Base-by-base conservation (phyloP, 2,329 filamentous ascomycete genomes). In the Fusarium pseudonygamai region DNA sequence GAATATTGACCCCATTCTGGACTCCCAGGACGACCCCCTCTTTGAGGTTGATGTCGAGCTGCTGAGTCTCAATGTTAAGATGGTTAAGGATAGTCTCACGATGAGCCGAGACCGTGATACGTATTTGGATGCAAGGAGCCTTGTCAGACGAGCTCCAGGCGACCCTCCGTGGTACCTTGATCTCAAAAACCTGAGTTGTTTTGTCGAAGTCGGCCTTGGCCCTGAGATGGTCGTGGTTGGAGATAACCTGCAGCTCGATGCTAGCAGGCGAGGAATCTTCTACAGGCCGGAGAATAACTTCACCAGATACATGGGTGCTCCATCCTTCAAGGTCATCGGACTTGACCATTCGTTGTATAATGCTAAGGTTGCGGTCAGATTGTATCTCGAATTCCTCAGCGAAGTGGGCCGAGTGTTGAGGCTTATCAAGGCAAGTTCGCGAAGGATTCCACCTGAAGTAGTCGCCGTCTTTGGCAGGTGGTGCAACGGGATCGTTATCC, bases 51-150 rank as follows among this genome's bases (percentile, higher is more conserved):
- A 88, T 74, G 65, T 81, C 80, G 24, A 88, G 82, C 28, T 85
- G 81, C 15, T 81, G 69, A 7, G 81, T 77, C 24, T 78, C 72
- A 22, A 88, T 71, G 13, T 63, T 56, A 13, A 89, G 75, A 6
- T 46, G 63, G 20, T 82, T 74, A 18, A 90, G 78, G 14, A 79
- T 73, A 7, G 82, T 80, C 22, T 79, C 74, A 8, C 79, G 77
- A 12, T 87, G 87, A 0, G 86, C 82, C 81, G 83, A 86, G 46
- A 87, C 76, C 6, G 85, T 89, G 22, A 82, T 79, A 16, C 82
- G 83, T 64, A 89, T 80, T 67, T 85, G 83, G 26, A 89, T 79
- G 73, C 88, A 89, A 3, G 86, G 85, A 47, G 70, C 61, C 13
- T 76, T 69, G 4, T 72, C 61, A 18, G 69, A 37, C 6, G 73